Evolutionary conservation across 805 yeast species (phyloP), one percentile per base, ranked within the genome.

Genomic region (Yamadazyma sp.): DNA sequence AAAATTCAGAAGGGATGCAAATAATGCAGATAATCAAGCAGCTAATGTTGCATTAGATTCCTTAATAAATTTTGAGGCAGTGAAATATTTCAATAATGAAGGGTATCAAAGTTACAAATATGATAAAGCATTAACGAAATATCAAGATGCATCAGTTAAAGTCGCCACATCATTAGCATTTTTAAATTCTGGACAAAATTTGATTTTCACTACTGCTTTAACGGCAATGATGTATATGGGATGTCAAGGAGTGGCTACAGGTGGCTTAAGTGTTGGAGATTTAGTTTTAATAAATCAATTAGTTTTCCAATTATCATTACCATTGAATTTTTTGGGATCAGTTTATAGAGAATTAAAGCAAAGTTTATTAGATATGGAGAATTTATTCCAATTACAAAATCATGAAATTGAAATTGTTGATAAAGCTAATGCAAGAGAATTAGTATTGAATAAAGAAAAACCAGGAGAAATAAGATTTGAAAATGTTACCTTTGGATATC

Each of bases 171-270:
- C 93, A 1, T 63, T 85, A 43, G 88, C 93, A 16, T 85, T 74
- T 50, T 65, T 85, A 42, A 85, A 85, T 45, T 71, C 87, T 0
- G 94, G 94, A 12, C 94, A 85, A 56, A 84, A 81, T 53, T 48
- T 83, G 36, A 85, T 85, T 21, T 85, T 85, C 62, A 86, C 97
- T 0, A 61, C 85, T 26, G 98, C 98, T 1, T 66, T 93, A 44
- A 93, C 98, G 1, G 85, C 81, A 2, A 93, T 93, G 94, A 93
- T 93, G 98, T 93, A 86, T 58, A 82, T 93, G 95, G 97, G 96
- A 11, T 86, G 96, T 50, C 78, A 80, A 36, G 98, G 98, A 18
- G 93, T 93, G n/a, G 79, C 87, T 10, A 60, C 75, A 3, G 96
- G 96, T 0, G 59, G 76, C 0, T 65, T 93, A 36, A 82, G 94